Percentiles rank a stretch among this genome's conserved stretches.
phyloP scores from a whole-genome alignment of 2,329 filamentous ascomycete species.

The Epicoccum nigrum region DNA sequence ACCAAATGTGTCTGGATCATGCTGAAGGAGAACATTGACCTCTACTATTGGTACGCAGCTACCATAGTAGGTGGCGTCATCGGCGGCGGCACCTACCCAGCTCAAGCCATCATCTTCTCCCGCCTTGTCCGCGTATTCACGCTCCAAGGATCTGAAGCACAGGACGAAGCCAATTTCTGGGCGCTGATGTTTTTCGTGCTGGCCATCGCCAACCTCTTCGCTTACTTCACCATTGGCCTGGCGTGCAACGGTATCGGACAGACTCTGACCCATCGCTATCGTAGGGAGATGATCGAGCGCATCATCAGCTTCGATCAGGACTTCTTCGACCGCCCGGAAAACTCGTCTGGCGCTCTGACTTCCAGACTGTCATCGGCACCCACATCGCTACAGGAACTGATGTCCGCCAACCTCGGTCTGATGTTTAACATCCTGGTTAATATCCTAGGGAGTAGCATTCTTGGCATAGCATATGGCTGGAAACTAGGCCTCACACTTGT shows the following conservation, averaged over 20 bases:
- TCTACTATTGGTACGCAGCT: conserved; percentile 11
- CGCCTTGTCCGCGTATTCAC: conserved; percentile 25
- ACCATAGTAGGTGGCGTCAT: conserved; percentile 9
- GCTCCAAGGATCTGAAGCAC: conserved; percentile 17
- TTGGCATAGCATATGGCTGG: conserved; percentile 57
- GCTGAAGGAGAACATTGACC: conserved; percentile 18
- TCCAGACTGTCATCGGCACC: conserved; percentile 72
- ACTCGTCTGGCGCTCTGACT: conserved; percentile 83
- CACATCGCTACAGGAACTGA: conserved; percentile 81
- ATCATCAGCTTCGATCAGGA: conserved; percentile 41
- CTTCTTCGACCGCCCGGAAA: conserved; percentile 87
- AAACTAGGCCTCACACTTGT: conserved; percentile 80
- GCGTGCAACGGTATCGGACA: conserved; percentile 66
- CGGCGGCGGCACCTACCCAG: conserved; percentile 10
- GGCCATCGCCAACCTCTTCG: conserved; percentile 22
- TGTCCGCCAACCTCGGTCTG: conserved; percentile 72
- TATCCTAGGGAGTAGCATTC: conserved; percentile 69
- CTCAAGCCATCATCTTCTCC: conserved; percentile 25
- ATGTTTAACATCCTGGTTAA: conserved; percentile 79
- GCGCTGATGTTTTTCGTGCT: conserved; percentile 35
- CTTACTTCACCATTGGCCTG: conserved; percentile 61
- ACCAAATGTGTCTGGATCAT: conserved; percentile 20
- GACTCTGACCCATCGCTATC: conserved; percentile 14
- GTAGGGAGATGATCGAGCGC: conserved; percentile 12
- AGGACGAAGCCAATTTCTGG: conserved; percentile 25